Conservation (phyloP, 768 basidiomycete genomes). For the Tephrocybe sp. region DNA sequence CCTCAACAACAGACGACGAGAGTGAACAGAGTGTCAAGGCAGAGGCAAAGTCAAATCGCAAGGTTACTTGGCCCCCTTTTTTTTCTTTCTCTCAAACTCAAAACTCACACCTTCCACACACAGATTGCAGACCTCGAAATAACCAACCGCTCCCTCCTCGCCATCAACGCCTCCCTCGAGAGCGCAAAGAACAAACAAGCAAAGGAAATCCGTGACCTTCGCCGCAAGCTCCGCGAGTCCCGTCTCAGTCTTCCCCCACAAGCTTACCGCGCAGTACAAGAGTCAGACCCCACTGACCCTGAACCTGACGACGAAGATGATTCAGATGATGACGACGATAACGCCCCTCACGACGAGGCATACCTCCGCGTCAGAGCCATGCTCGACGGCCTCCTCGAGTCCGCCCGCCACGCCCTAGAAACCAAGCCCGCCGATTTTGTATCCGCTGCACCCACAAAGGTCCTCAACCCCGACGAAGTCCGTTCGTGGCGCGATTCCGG, state of each 20-base stretch:
- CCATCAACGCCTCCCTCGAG: constrained; percentile 83
- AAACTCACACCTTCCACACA: neutral
- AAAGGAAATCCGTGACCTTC: constrained; percentile 82
- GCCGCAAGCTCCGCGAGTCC: constrained; percentile 79
- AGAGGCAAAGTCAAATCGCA: constrained; percentile 82
- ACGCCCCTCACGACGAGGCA: constrained; percentile 40
- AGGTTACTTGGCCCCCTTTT: constrained; percentile 44
- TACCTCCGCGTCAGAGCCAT: constrained; percentile 65
- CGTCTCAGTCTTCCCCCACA: constrained; percentile 73
- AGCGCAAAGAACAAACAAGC: constrained; percentile 76
- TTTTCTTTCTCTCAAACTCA: neutral
- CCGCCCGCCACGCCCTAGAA: constrained; percentile 62
- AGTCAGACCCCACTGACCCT: constrained; percentile 35
- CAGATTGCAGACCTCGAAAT: constrained; percentile 94
- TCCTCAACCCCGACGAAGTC: constrained; percentile 71
- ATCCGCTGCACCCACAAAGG: constrained; percentile 51
- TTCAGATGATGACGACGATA: constrained; percentile 45
- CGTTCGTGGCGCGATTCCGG: constrained; percentile 49
- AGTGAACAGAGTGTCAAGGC: constrained; percentile 58
- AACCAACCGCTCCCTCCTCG: constrained; percentile 80
- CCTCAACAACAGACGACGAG: constrained; percentile 29
- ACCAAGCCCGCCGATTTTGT: constrained; percentile 49
- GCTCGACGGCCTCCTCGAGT: constrained; percentile 58
- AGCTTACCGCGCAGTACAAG: constrained; percentile 46
- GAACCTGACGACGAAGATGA: constrained; percentile 47